These are phyloP conservation scores for Knufia fluminis DNA, from an alignment of 2,329 filamentous ascomycete genomes.

Conservation along the genomic window DNA sequence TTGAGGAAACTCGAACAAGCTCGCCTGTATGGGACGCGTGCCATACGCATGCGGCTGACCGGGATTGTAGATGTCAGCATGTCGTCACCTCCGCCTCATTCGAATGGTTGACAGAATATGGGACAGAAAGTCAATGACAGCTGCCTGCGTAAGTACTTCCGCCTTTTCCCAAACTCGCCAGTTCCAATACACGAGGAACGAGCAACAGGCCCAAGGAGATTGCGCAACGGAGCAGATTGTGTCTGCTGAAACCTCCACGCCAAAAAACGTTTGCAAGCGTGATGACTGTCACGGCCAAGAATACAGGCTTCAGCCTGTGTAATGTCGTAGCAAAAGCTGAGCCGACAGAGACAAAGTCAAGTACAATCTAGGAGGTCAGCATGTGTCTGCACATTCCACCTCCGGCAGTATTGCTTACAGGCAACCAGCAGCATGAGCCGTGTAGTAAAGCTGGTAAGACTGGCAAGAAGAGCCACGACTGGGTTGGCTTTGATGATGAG, in stretches of 20 bases:
- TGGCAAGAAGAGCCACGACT: too few relatives aligned
- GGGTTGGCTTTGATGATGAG: too few relatives aligned
- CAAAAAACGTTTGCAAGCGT: background rate
- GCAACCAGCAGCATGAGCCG: slow-evolving; percentile 1
- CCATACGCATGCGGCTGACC: background rate
- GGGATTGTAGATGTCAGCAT: background rate
- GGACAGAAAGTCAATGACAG: background rate
- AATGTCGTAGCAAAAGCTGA: background rate
- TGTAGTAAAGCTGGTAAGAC: background rate
- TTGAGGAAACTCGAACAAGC: too few relatives aligned
- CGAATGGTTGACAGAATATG: background rate
- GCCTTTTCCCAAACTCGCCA: background rate
- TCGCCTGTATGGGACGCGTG: too few relatives aligned
- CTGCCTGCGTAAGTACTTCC: background rate
- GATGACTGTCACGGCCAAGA: background rate
- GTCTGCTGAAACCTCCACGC: background rate
- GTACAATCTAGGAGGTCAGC: background rate
- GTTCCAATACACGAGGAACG: background rate
- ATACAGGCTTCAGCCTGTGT: background rate
- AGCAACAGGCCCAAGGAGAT: background rate
- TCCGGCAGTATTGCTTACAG: background rate
- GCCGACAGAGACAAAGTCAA: background rate
- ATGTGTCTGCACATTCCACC: background rate
- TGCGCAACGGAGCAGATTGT: slow-evolving; percentile 1
- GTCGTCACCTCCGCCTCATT: background rate